Conservation (phyloP, 2,329 filamentous ascomycete genomes). For the Monosporascus cannonballus region DNA sequence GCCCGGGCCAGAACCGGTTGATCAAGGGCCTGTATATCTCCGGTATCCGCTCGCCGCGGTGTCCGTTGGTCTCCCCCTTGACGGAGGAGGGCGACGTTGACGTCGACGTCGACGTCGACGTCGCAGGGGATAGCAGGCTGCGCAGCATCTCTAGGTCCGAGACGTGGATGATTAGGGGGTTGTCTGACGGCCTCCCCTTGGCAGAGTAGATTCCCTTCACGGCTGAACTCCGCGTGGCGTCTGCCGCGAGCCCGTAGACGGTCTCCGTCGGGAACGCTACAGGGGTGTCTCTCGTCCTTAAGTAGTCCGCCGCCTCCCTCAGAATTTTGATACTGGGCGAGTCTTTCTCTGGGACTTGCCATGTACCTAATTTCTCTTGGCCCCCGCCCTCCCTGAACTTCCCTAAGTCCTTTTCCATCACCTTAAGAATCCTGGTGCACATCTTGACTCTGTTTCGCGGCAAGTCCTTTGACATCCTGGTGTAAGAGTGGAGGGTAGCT, state of each 20-base stretch:
- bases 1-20: constrained; percentile 85
- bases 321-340: constrained; percentile 34
- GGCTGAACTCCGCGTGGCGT: constrained; percentile 77
- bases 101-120: background rate
- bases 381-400: constrained; percentile 18
- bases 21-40: constrained; percentile 74
- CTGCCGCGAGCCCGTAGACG: constrained; percentile 93
- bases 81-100: background rate
- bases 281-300: constrained; percentile 62
- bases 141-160: constrained; percentile 74
- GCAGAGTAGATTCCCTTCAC: constrained; percentile 89
- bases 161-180: constrained; percentile 91
- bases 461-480: constrained; percentile 25
- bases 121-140: constrained; percentile 42
- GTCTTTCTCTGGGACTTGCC: constrained; percentile 19
- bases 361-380: constrained; percentile 17
- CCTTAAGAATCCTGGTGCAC: constrained; percentile 19
- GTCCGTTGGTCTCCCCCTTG: constrained; percentile 17
- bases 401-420: constrained; percentile 16
- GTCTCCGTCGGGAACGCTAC: constrained; percentile 97
- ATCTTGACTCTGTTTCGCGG: constrained; percentile 7
- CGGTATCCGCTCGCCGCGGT: constrained; percentile 48
- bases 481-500: constrained; percentile 20
- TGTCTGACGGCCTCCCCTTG: constrained; percentile 87
- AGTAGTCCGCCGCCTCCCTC: constrained; percentile 57